A percentile compares a stretch with the other conserved stretches of the same genome.
Evolutionary conservation across 2,329 filamentous ascomycete genomes (phyloP).

Genomic region (Colletotrichum costaricense): DNA sequence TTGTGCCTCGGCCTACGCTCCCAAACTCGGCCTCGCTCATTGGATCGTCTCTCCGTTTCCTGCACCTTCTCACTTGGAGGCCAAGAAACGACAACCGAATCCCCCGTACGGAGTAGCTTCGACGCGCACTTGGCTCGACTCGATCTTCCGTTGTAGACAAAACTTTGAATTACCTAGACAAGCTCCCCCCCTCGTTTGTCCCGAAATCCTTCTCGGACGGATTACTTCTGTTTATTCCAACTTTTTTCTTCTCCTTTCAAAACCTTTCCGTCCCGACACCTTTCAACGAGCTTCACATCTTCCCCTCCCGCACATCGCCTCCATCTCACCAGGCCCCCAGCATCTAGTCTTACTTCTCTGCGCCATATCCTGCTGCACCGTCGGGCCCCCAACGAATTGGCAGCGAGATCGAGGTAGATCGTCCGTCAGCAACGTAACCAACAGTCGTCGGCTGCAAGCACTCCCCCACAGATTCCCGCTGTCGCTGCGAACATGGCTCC

Average conservation of each 20-base stretch:
- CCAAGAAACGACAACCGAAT: not conserved
- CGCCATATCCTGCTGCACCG: not conserved
- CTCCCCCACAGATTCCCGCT: not conserved
- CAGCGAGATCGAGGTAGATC: constrained; percentile 8
- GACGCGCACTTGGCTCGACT: not conserved
- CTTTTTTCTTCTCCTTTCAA: not conserved
- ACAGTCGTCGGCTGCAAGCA: not conserved
- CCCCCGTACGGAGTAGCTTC: not conserved
- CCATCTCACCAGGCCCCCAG: constrained; percentile 1
- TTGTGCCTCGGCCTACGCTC: constrained; percentile 35
- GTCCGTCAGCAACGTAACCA: constrained; percentile 15
- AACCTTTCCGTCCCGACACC: not conserved
- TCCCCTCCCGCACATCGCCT: not conserved
- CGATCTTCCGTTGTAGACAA: not conserved
- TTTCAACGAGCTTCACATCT: not conserved
- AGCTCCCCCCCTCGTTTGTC: constrained; percentile 14
- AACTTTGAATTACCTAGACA: constrained; percentile 13
- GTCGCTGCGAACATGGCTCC: constrained; percentile 43
- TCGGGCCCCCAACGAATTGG: constrained; percentile 7
- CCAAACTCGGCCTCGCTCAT: constrained; percentile 26
- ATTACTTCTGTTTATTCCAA: constrained; percentile 13
- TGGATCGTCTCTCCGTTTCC: constrained; percentile 15
- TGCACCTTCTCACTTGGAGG: constrained; percentile 1
- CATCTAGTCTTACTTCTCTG: not conserved
- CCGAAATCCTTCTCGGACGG: not conserved